Conservation (phyloP, 768 basidiomycete genomes). For the Psilocybe cubensis region DNA sequence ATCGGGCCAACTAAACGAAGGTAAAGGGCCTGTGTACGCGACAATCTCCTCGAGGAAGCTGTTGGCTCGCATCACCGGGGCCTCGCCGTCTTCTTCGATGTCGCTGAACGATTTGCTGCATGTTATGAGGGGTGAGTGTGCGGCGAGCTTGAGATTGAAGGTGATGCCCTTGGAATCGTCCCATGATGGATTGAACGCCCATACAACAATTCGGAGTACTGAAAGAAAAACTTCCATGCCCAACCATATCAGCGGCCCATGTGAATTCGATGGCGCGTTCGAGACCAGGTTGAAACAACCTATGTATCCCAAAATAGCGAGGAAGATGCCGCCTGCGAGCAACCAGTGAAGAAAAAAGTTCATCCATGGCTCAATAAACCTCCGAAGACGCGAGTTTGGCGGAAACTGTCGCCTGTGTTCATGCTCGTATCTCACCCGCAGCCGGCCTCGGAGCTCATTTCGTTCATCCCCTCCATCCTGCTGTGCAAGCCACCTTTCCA, state of each 20-base stretch:
- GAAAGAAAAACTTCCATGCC: conserved; percentile 11
- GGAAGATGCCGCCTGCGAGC: not conserved
- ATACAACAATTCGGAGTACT: conserved; percentile 11
- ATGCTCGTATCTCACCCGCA: not conserved
- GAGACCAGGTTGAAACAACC: conserved; percentile 15
- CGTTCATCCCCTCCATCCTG: not conserved
- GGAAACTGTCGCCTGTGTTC: not conserved
- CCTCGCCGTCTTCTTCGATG: not conserved
- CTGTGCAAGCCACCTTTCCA: conserved; percentile 1
- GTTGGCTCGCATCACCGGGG: conserved; percentile 2
- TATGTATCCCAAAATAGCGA: conserved; percentile 11
- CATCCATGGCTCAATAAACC: not conserved
- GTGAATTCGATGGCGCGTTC: not conserved
- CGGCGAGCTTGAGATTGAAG: conserved; percentile 7
- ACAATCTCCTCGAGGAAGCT: conserved; percentile 12
- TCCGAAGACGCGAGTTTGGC: not conserved
- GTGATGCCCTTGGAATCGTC: conserved; percentile 11
- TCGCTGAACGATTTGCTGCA: conserved; percentile 8
- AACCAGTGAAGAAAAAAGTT: not conserved
- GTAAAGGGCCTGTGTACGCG: conserved; percentile 9
- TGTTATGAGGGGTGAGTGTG: conserved; percentile 8
- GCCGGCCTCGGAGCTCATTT: not conserved
- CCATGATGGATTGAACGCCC: conserved; percentile 14
- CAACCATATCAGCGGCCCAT: conserved; percentile 13
- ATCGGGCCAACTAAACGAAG: conserved; percentile 1